Base-by-base conservation (phyloP, 2,329 filamentous ascomycete genomes). In the Coniochaeta hoffmannii region DNA sequence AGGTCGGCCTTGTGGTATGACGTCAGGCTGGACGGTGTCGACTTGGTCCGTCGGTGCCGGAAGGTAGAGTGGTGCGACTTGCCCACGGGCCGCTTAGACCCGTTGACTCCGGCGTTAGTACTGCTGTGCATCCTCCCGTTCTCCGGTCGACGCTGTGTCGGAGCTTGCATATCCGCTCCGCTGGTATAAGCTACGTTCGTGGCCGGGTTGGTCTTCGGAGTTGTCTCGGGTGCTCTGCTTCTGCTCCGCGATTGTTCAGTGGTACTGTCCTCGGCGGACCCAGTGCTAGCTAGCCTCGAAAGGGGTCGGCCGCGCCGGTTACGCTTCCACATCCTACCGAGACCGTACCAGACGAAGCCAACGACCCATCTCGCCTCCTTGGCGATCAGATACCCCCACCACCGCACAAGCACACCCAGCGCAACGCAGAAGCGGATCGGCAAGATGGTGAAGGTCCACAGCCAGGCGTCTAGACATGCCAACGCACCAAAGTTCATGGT, bases 1-100 rank as follows among this genome's bases (percentile, higher is more conserved):
- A 99, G 82, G 70, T 99, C 94, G 10, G 94, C 94, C 70, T 99
- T 99, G 74, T 99, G 89, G 59, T 90, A 91, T 0, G 90, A 87
- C 5, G 90, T 86, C 22, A 99, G 76, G 36, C 83, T 86, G 0
- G 94, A 99, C 0, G 94, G 92, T 53, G 85, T 85, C 11, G 91
- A 96, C 69, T 90, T 91, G 24, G 86, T 88, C 59, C 91, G 82
- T 56, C 86, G 84, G 70, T 96, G 88, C 55, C 78, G 72, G 56
- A 75, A 75, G 11, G 65, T 58, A n/a, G 73, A 71, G 12, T 61
- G 57, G 26, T 62, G 63, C 4, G 68, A 61, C 61, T 58, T 69
- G 60, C 51, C 69, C 64, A 66, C 66, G 44, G 55, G 32, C 22
- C 57, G 58, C 53, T 53, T 58, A 14, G 57, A 53, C n/a, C 44